Conservation (phyloP, 495 filamentous ascomycete species). For the Aspergillus olivimuriae region DNA sequence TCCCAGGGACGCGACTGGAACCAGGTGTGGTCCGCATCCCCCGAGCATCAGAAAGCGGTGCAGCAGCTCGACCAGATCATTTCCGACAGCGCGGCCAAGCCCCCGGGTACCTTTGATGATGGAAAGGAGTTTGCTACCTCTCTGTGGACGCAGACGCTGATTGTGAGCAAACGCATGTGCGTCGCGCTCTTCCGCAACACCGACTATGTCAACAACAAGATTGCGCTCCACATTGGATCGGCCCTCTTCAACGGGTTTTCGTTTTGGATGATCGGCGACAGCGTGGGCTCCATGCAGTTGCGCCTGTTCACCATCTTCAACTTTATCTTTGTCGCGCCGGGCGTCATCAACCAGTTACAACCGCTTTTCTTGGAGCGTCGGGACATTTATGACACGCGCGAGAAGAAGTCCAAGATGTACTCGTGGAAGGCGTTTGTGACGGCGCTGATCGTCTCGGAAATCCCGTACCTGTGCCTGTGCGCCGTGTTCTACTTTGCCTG, state of each 20-base stretch:
- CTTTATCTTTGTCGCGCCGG: constrained; percentile 45
- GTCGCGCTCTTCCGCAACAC: constrained; percentile 53
- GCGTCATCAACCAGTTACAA: constrained; percentile 47
- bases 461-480: constrained; percentile 49
- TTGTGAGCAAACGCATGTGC: constrained; percentile 53
- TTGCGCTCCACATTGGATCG: constrained; percentile 34
- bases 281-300: constrained; percentile 24
- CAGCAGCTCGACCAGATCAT: constrained; percentile 54
- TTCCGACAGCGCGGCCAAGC: constrained; percentile 29
- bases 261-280: constrained; percentile 35
- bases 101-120: constrained; percentile 29
- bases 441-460: constrained; percentile 44
- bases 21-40: constrained; percentile 56
- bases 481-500: constrained; percentile 45
- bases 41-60: constrained; percentile 35
- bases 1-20: constrained; percentile 51
- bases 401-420: constrained; percentile 51
- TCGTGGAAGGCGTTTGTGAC: constrained; percentile 50
- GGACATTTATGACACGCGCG: constrained; percentile 45
- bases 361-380: constrained; percentile 51
- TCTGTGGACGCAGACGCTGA: constrained; percentile 47
- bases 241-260: constrained; percentile 42
- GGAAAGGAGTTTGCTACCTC: constrained; percentile 53
- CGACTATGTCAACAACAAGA: constrained; percentile 61
- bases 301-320: constrained; percentile 46